phyloP scores from a whole-genome alignment of 768 basidiomycete genomes.

The Multifurca ochricompacta region DNA sequence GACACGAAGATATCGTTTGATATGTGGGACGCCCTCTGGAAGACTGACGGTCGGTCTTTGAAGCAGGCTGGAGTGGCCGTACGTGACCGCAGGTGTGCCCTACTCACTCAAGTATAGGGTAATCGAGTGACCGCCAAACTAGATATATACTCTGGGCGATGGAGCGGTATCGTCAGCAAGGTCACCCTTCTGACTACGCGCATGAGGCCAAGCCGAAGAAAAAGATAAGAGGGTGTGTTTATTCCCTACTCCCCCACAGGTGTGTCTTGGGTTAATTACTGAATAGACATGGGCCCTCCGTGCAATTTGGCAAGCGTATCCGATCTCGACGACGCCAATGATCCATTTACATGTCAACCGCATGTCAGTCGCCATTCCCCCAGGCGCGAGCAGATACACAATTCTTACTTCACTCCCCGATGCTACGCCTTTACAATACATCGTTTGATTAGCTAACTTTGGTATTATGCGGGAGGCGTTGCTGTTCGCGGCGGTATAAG shows the following conservation, averaged over 20 bases:
- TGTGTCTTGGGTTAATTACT: background rate
- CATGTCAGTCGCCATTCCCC: background rate
- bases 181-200: constrained; percentile 50
- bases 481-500: constrained; percentile 32
- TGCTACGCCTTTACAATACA: background rate
- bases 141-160: constrained; percentile 85
- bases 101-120: background rate
- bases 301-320: constrained; percentile 68
- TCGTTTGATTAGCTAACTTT: background rate
- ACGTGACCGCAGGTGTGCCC: constrained; percentile 59
- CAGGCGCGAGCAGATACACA: background rate
- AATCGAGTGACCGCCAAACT: background rate
- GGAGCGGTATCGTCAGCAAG: constrained; percentile 64
- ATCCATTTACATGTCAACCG: background rate
- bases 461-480: constrained; percentile 2
- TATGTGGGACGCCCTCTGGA: constrained; percentile 72
- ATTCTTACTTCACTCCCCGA: background rate
- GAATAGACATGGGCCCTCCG: constrained; percentile 61
- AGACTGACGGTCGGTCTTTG: constrained; percentile 45
- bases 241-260: constrained; percentile 2
- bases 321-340: constrained; percentile 39
- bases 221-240: constrained; percentile 67
- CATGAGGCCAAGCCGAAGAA: constrained; percentile 64
- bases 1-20: constrained; percentile 58
- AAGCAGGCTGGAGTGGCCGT: constrained; percentile 59